Percentiles rank a stretch among this genome's conserved stretches.
Conservation (phyloP, 2,329 filamentous ascomycete genomes). For the Epichloe amarillans region DNA sequence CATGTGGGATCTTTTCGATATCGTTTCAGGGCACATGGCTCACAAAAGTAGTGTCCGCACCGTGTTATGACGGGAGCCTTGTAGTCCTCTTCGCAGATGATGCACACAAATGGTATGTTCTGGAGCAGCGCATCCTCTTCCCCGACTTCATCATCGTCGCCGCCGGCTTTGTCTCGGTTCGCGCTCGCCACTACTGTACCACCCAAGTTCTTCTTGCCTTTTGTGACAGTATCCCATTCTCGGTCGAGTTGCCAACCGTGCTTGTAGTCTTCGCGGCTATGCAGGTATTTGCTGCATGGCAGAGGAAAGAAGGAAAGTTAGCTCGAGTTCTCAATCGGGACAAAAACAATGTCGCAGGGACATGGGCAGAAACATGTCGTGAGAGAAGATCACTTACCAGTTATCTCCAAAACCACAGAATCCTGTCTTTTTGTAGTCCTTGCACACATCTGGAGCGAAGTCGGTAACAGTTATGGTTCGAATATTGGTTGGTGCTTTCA, state of each 20-base stretch:
- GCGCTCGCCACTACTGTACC: constrained; percentile 51
- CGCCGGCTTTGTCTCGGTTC: constrained; percentile 27
- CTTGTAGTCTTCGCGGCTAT: constrained; percentile 66
- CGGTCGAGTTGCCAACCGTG: constrained; percentile 91
- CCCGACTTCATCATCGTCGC: constrained; percentile 39
- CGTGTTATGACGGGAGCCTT: constrained; percentile 72
- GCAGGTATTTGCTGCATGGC: constrained; percentile 48
- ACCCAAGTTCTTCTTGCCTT: constrained; percentile 48
- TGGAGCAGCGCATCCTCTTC: constrained; percentile 56
- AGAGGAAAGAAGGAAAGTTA: neutral
- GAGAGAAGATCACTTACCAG: constrained; percentile 18
- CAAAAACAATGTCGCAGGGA: too few relatives aligned
- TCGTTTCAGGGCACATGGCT: constrained; percentile 71
- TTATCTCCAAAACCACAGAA: constrained; percentile 26
- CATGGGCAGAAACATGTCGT: neutral
- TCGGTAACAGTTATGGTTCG: constrained; percentile 83
- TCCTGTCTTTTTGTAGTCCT: constrained; percentile 78
- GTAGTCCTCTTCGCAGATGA: constrained; percentile 72
- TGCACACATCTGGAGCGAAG: constrained; percentile 86
- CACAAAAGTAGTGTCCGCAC: constrained; percentile 94
- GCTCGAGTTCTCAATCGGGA: neutral
- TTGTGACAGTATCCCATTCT: constrained; percentile 81
- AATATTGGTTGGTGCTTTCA: constrained; percentile 81
- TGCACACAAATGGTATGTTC: constrained; percentile 78
- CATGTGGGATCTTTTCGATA: constrained; percentile 82